Evolutionary conservation across 257 asterid species (phyloP).

Genomic region (Przewalskia tangutica): DNA sequence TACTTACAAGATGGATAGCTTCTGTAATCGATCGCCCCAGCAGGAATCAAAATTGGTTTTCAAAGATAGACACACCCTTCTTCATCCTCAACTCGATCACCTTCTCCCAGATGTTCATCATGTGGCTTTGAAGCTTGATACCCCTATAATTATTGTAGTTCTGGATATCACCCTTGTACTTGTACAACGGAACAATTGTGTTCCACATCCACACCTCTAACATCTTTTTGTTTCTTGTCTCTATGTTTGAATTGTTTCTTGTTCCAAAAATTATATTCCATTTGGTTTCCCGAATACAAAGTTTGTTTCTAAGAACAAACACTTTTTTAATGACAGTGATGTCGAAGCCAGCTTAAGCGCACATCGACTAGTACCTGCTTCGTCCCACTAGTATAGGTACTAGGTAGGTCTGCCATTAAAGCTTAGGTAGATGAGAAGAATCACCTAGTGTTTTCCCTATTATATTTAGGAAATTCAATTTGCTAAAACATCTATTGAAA

Average conservation of each 20-base stretch:
- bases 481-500: neutral
- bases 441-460: neutral
- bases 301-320: neutral
- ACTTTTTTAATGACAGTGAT: neutral
- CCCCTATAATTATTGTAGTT: too few relatives aligned
- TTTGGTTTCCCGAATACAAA: neutral
- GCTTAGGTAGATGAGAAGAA: neutral
- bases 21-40: too few relatives aligned
- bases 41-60: too few relatives aligned
- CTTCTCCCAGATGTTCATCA: too few relatives aligned
- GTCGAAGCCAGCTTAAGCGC: neutral
- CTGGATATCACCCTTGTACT: too few relatives aligned
- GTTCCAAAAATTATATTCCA: neutral
- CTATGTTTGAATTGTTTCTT: neutral
- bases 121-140: too few relatives aligned
- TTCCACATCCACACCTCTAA: neutral
- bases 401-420: too few relatives aligned
- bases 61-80: too few relatives aligned
- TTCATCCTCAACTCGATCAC: too few relatives aligned
- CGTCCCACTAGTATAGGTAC: neutral
- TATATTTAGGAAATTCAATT: neutral
- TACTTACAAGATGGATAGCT: too few relatives aligned
- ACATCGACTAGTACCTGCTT: neutral
- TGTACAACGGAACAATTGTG: too few relatives aligned
- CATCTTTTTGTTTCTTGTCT: neutral